Conservation (phyloP, 345 rosid species). For the Gossypium stocksii region DNA sequence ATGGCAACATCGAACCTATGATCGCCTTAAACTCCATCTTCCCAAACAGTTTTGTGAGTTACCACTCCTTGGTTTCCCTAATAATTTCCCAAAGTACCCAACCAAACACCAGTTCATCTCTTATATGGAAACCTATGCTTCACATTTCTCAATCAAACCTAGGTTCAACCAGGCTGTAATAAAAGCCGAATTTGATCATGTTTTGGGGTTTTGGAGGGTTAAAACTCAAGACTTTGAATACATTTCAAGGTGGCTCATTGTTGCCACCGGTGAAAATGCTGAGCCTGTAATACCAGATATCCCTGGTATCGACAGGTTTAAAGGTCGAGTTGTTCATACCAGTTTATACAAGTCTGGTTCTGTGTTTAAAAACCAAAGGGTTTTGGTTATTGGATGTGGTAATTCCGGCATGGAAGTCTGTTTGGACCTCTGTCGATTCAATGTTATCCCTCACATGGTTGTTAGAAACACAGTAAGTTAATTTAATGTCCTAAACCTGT, state of each 20-base stretch:
- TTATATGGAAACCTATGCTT: slow-evolving; percentile 67
- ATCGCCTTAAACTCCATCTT: slow-evolving; percentile 85
- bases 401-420: slow-evolving; percentile 95
- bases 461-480: slow-evolving; percentile 56
- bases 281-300: slow-evolving; percentile 67
- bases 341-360: slow-evolving; percentile 64
- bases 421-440: slow-evolving; percentile 64
- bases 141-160: slow-evolving; percentile 60
- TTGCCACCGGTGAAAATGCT: slow-evolving; percentile 89
- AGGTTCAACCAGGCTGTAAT: slow-evolving; percentile 55
- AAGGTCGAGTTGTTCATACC: slow-evolving; percentile 54
- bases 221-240: slow-evolving; percentile 52
- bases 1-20: slow-evolving; percentile 75
- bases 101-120: slow-evolving; percentile 64
- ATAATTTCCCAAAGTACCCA: slow-evolving; percentile 74
- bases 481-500: neutral
- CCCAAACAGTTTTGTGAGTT: slow-evolving; percentile 83
- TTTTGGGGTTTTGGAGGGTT: slow-evolving; percentile 56
- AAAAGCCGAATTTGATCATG: slow-evolving; percentile 51
- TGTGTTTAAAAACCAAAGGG: slow-evolving; percentile 43
- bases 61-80: slow-evolving; percentile 67
- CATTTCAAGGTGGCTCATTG: slow-evolving; percentile 62
- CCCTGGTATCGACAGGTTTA: slow-evolving; percentile 43
- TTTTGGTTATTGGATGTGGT: slow-evolving; percentile 80
- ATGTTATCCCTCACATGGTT: slow-evolving; percentile 61